Base-by-base conservation (phyloP, 148 eudicot species). In the Spergularia bocconei region DNA sequence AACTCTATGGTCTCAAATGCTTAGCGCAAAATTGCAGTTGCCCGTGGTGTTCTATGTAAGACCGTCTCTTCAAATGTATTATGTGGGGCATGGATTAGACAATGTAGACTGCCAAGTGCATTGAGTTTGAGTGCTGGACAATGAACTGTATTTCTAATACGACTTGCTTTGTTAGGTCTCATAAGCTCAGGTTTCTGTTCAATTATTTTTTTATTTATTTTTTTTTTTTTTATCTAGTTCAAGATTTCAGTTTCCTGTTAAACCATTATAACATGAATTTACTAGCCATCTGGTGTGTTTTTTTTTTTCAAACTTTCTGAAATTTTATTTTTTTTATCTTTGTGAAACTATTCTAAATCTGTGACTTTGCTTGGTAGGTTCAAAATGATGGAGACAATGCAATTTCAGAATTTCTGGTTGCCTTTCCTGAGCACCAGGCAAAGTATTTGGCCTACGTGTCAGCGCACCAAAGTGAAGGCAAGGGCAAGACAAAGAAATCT, bases 351-450 rank as follows among this genome's bases (percentile, higher is more conserved):
- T 47, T 44, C 68, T 41, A 13, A n/a, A 70, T 73, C 48, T 69
- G 33, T 23, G 41, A 47, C 50, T 53, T 19, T 78, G 70, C 51
- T 66, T 23, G 78, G 47, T 80, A 96, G 99, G 87, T 92, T 68
- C 89, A 96, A 78, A 92, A 92, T 76, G 80, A 70, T 69, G 99
- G 98, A 78, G 71, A 78, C 70, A 84, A 85, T 75, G 82, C 89
- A 54, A 86, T 89, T 65, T 84, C 93, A 72, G 86, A 86, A 63
- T 78, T 92, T 73, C 74, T 89, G 65, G 69, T 96, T 63, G 85
- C 91, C 13, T 84, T 90, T 71, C 91, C 91, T 13, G 97, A 91
- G 65, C 86, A 86, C 70, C 94, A 90, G 71, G 88, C 89, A 71
- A 85, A 86, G 58, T 78, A 85, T 63, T 80, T 96, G 82, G 86